Base-by-base conservation (phyloP, 2,329 filamentous ascomycete species). In the Eutypa lata region DNA sequence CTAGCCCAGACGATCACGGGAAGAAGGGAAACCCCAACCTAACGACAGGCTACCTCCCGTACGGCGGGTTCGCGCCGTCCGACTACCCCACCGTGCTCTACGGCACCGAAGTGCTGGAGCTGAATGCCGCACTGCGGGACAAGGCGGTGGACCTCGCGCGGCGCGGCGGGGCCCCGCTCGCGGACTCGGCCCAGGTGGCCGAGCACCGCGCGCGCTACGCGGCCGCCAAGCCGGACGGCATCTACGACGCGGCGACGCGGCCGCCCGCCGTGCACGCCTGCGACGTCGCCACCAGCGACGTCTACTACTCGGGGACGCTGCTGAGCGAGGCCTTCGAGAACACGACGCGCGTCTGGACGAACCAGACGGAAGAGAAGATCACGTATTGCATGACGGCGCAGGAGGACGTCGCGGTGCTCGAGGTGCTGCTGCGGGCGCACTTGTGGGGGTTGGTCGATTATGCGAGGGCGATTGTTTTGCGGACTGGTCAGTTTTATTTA, bases 361-460 rank as follows among this genome's bases (percentile, higher is more conserved):
- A 89, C 62, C 86, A 86, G 3, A 82, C 79, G 0, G 86, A n/a
- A n/a, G n/a, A n/a, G n/a, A n/a, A 48, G 10, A 31, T 83, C 0
- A 68, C 76, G 6, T 90, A 90, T 71, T 90, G 87, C 72, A 82
- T 86, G 69, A 87, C 80, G 1, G 86, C 86, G 0, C 87, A 90
- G 66, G 88, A 90, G 68, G 87, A 90, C 65, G 89, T 86, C 61
- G 87, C 86, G 0, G 81, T 80, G 0, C 77, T 90, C 1, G 85
- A 87, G 60, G 86, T 81, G 5, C 71, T 90, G 26, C 68, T 89
- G 19, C 79, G 87, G 13, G 79, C 78, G 2, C 80, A 83, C 0
- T 69, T 80, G 21, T 73, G 76, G 57, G 77, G 80, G 2, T 63
- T 82, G 4, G 79, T 86, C 3, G 88, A 90, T 65, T 90, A 88